Evolutionary conservation across 2,329 filamentous ascomycete species (phyloP).

Genomic region (Colletotrichum coccodes): DNA sequence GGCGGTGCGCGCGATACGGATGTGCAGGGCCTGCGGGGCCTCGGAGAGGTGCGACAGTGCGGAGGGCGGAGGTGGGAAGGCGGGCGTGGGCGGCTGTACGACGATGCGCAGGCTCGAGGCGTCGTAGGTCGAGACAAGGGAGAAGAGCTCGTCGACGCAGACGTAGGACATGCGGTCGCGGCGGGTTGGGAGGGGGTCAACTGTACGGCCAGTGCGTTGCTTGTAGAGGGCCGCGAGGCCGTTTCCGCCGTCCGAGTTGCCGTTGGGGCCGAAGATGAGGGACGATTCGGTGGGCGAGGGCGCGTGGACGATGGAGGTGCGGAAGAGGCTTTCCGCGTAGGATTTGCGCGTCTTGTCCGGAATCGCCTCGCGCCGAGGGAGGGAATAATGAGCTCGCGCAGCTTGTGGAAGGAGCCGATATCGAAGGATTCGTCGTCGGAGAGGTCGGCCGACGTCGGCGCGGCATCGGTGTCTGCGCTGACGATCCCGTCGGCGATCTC

Average conservation of each 20-base stretch:
- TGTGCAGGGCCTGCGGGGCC: conserved; percentile 49
- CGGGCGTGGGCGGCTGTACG: conserved; percentile 57
- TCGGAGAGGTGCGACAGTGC: conserved; percentile 36
- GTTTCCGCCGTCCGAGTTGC: conserved; percentile 43
- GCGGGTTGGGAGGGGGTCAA: conserved; percentile 70
- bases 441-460: conserved; percentile 59
- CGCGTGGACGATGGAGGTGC: conserved; percentile 82
- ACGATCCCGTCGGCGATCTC: conserved; percentile 76
- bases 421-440: conserved; percentile 83
- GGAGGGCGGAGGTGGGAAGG: conserved; percentile 42
- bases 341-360: conserved; percentile 73
- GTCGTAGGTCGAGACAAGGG: conserved; percentile 67
- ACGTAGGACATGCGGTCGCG: conserved; percentile 82
- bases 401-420: conserved; percentile 74
- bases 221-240: conserved; percentile 72
- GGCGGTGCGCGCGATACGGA: conserved; percentile 77
- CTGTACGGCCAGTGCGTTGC: conserved; percentile 77
- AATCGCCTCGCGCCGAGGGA: conserved; percentile 73
- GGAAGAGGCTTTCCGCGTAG: conserved; percentile 83
- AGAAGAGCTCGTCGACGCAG: conserved; percentile 82
- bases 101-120: conserved; percentile 49
- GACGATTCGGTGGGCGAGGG: conserved; percentile 62
- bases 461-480: conserved; percentile 67
- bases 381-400: conserved; percentile 80
- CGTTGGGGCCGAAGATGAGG: conserved; percentile 63